phyloP scores from a whole-genome alignment of 495 filamentous ascomycete species.

The Immersiella caudata region DNA sequence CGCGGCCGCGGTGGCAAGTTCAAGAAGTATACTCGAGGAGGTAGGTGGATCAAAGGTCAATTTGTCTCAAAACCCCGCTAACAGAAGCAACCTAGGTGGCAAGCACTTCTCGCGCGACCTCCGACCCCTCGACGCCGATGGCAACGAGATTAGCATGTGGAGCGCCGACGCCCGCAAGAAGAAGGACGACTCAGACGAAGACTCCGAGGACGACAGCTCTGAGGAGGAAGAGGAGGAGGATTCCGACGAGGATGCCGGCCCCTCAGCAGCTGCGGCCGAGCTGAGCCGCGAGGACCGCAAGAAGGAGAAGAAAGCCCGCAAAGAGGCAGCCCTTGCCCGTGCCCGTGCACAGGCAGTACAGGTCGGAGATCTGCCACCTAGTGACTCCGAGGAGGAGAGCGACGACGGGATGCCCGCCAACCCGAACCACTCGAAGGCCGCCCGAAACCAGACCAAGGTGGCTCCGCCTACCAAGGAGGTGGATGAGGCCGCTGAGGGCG shows the following conservation, averaged over 20 bases:
- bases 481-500: conserved; percentile 52
- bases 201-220: conserved; percentile 52
- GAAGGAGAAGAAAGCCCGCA: conserved; percentile 86
- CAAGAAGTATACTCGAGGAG: conserved; percentile 88
- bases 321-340: conserved; percentile 80
- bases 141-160: conserved; percentile 79
- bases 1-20: conserved; percentile 90
- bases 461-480: conserved; percentile 39
- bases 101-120: conserved; percentile 93
- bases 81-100: conserved; percentile 62
- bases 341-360: conserved; percentile 64
- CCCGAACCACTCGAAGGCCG: conserved; percentile 82
- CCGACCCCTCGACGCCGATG: conserved; percentile 81
- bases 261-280: conserved; percentile 43
- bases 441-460: conserved; percentile 54
- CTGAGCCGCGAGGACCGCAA: conserved; percentile 86
- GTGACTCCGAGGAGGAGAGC: conserved; percentile 62
- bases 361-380: conserved; percentile 81
- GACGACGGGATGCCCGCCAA: conserved; percentile 74
- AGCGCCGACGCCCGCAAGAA: conserved; percentile 44
- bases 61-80: neutral
- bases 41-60: conserved; percentile 52
- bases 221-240: conserved; percentile 52
- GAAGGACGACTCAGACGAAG: conserved; percentile 43
- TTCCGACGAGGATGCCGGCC: conserved; percentile 36